phyloP scores from a whole-genome alignment of 202 grass and related monocot genomes.

The Setaria viridis region DNA sequence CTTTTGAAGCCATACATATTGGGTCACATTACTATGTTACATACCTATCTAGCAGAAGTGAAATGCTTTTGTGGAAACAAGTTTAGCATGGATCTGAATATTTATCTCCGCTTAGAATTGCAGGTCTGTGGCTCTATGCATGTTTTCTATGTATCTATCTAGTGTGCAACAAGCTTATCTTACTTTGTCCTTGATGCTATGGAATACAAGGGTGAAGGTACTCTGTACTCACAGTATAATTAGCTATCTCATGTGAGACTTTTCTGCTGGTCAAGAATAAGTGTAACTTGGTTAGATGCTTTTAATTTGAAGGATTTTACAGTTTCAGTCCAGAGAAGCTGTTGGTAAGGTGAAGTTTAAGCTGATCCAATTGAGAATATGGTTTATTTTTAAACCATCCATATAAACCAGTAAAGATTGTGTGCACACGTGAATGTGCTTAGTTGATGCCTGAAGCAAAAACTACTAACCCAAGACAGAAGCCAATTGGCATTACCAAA shows the following conservation, averaged over 20 bases:
- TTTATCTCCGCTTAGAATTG: conserved; percentile 38
- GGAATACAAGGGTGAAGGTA: conserved; percentile 36
- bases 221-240: conserved; percentile 53
- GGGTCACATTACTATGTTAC: conserved; percentile 35
- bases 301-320: conserved; percentile 37
- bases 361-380: conserved; percentile 5
- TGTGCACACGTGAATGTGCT: not conserved
- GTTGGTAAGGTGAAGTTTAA: conserved; percentile 16
- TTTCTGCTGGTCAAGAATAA: conserved; percentile 37
- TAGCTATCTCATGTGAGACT: conserved; percentile 26
- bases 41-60: conserved; percentile 53
- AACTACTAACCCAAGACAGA: not conserved
- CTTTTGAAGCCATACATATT: conserved; percentile 48
- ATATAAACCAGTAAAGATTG: conserved; percentile 22
- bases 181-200: conserved; percentile 36
- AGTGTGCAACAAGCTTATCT: conserved; percentile 50
- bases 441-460: conserved; percentile 6
- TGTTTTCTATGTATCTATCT: conserved; percentile 47
- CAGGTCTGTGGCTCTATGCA: conserved; percentile 39
- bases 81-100: conserved; percentile 53
- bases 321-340: not conserved
- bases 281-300: conserved; percentile 37
- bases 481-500: conserved; percentile 4
- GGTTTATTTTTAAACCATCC: not conserved
- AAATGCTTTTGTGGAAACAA: conserved; percentile 52